Conservation (phyloP, 192 early-diverging fungal genomes). For the Linderina pennispora region DNA sequence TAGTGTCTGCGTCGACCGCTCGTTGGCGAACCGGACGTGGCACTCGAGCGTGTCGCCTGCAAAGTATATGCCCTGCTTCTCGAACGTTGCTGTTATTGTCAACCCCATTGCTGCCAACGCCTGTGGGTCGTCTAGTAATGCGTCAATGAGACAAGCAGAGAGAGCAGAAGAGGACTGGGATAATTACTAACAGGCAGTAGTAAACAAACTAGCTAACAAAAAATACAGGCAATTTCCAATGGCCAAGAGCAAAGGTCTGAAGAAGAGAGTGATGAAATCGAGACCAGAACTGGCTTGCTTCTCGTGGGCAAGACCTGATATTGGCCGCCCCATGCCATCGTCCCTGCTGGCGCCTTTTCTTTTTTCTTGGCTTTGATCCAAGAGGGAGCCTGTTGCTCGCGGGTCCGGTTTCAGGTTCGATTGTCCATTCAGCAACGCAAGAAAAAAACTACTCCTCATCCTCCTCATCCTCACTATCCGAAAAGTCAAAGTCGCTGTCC, state of each 20-base stretch:
- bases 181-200: too few relatives aligned
- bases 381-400: too few relatives aligned
- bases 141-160: background rate
- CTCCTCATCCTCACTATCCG: slow-evolving; percentile 53
- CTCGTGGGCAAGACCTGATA: too few relatives aligned
- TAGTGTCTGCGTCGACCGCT: slow-evolving; percentile 5
- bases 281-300: too few relatives aligned
- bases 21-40: slow-evolving; percentile 43
- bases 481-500: slow-evolving; percentile 44
- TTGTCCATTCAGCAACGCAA: too few relatives aligned
- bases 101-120: slow-evolving; percentile 28
- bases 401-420: too few relatives aligned
- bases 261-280: too few relatives aligned
- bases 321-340: too few relatives aligned
- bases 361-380: too few relatives aligned
- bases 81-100: slow-evolving; percentile 45
- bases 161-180: background rate
- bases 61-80: slow-evolving; percentile 44
- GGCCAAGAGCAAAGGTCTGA: too few relatives aligned
- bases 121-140: too few relatives aligned
- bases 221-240: background rate
- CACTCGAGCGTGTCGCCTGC: slow-evolving; percentile 46
- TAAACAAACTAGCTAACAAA: background rate
- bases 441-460: too few relatives aligned
- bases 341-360: slow-evolving; percentile 31